Percentiles rank a stretch among this genome's conserved stretches.
These are phyloP conservation scores for Sugiyamaella lignohabitans DNA, from an alignment of 805 yeast genomes.

Conservation along the genomic window DNA sequence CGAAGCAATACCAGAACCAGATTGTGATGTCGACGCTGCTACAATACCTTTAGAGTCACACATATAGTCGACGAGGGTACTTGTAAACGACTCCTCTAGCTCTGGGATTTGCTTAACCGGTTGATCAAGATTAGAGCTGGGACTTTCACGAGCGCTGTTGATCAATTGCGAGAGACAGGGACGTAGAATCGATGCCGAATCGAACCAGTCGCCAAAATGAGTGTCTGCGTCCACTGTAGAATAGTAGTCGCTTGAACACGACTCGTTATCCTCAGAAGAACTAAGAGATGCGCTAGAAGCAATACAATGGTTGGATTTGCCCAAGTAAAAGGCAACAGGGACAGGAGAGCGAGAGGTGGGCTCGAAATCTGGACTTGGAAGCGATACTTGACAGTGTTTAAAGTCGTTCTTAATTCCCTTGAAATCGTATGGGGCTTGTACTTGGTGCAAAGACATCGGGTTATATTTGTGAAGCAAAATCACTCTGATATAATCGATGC, in stretches of 20 bases:
- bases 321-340: neutral
- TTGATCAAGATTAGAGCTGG: neutral
- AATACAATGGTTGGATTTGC: neutral
- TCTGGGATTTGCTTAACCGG: neutral
- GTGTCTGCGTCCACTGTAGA: neutral
- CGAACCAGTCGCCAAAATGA: neutral
- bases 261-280: neutral
- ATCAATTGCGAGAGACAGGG: neutral
- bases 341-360: no score
- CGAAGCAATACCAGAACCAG: neutral
- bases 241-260: neutral
- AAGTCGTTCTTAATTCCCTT: no score
- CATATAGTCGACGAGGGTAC: neutral
- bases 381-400: neutral
- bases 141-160: neutral
- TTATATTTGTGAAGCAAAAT: no score
- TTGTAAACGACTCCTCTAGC: neutral
- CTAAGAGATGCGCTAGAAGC: neutral
- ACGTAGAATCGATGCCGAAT: neutral
- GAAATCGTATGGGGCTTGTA: no score
- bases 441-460: no score
- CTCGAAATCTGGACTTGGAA: no score
- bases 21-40: neutral
- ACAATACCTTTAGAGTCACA: neutral
- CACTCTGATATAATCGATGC: no score